A percentile compares a stretch with the other conserved stretches of the same genome.
Evolutionary conservation across 2,329 filamentous ascomycete species (phyloP).

Genomic region (Trichoderma sp.): DNA sequence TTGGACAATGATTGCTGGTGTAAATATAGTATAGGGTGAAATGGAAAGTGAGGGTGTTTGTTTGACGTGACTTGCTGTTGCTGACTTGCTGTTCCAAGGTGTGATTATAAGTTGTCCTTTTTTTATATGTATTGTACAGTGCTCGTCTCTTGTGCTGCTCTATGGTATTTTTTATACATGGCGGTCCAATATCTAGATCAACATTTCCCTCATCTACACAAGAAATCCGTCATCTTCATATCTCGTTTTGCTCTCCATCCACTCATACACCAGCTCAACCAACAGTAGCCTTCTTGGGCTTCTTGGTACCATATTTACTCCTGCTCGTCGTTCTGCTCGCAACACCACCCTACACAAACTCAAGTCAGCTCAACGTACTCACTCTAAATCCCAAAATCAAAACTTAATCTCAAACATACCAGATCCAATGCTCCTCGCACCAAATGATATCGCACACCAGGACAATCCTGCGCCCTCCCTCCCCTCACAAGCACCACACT

Average conservation of each 20-base stretch:
- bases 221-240: background rate
- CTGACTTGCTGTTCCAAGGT: too few relatives aligned
- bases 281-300: constrained; percentile 78
- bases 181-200: background rate
- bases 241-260: background rate
- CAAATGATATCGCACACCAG: constrained; percentile 93
- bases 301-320: constrained; percentile 98
- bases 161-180: constrained; percentile 18
- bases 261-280: constrained; percentile 33
- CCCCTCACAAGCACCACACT: constrained; percentile 95
- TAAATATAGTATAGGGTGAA: constrained; percentile 17
- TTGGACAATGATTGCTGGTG: constrained; percentile 22
- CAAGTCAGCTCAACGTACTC: constrained; percentile 21
- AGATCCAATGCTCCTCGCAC: constrained; percentile 90
- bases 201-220: background rate
- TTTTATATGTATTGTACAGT: constrained; percentile 8
- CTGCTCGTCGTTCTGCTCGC: constrained; percentile 77
- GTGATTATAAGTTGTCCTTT: background rate
- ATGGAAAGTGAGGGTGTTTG: background rate
- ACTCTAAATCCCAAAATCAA: background rate
- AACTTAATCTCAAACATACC: constrained; percentile 53
- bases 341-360: constrained; percentile 72
- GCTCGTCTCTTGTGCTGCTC: background rate
- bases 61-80: background rate
- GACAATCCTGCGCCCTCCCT: constrained; percentile 92